Conservation (phyloP, 352 stramenopile genomes). For the Phytophthora chlamydospora region DNA sequence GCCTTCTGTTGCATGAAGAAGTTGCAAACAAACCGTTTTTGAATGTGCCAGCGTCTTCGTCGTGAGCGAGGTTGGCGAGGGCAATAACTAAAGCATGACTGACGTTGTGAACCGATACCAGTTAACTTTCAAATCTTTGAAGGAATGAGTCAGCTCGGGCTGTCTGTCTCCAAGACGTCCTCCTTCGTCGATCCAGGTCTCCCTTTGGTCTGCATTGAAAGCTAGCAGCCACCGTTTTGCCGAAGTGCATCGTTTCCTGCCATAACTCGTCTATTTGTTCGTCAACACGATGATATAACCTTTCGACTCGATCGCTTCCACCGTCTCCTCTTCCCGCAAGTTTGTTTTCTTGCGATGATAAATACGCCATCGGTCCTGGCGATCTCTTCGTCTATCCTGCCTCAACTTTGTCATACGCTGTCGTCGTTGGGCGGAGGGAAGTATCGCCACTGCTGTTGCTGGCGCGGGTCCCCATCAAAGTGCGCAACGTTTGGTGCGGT, state of each 20-base stretch:
- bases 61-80: no score
- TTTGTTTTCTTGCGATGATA: no score
- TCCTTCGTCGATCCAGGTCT: background rate
- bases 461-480: constrained; percentile 5
- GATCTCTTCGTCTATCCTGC: background rate
- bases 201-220: no score
- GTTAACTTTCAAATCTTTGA: constrained; percentile 4
- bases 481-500: background rate
- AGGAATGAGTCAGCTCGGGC: background rate
- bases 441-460: constrained; percentile 29
- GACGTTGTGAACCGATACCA: background rate
- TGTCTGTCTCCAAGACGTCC: background rate
- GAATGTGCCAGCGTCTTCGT: no score
- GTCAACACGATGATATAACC: no score
- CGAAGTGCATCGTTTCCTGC: no score
- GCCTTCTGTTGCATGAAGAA: no score
- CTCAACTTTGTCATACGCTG: constrained; percentile 5
- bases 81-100: background rate
- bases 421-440: constrained; percentile 35
- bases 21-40: no score
- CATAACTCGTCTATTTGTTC: no score
- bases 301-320: background rate
- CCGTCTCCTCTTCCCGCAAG: background rate
- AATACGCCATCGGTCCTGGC: constrained; percentile 11
- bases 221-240: no score